Evolutionary conservation across 2,329 filamentous ascomycete species (phyloP), one percentile per base, ranked within the genome.

Genomic region (Hymenoscyphus fraxineus): DNA sequence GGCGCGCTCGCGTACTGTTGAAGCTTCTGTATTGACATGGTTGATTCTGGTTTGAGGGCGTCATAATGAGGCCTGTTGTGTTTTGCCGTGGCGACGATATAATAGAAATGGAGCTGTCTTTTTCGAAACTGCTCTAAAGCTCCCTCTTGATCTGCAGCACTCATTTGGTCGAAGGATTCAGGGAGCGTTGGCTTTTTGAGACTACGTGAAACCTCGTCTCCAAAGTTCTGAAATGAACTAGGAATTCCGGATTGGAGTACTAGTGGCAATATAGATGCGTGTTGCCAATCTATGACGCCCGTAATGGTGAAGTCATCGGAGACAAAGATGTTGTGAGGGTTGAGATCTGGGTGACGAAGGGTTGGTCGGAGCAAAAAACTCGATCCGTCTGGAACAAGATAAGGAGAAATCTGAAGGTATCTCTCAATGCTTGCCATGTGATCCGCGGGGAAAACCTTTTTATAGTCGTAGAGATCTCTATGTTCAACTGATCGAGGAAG

Each of bases 271-370:
- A 74, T 68, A 2, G 72, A 56, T 47, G 70, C 70, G 66, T 79
- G 73, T 67, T 80, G 77, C 78, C 77, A 80, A 65, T 81, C 78
- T 41, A 80, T 78, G 1, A 80, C 65, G 38, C 76, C 65, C 35
- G 69, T 70, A 27, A 80, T 75, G 7, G 75, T 72, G 58, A 72
- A 69, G 38, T 73, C 64, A 6, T 75, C 61, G 27, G 67, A 69
- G 1, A 75, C 67, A 35, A 76, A 73, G 12, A 75, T 71, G 60
- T 76, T 76, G 51, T 70, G 71, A 7, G 72, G 66, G 27, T 65
- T 62, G 16, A 65, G 51, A 61, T 66, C 65, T n/a, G 63, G 65
- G 59, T 67, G 65, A 40, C 65, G 63, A 16, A 65, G 59, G 38
- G 60, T 67, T 27, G 60, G 63, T 9, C 60, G 57, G 10, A 47